phyloP scores from a whole-genome alignment of 495 filamentous ascomycete species.

The Daldinia decipiens region DNA sequence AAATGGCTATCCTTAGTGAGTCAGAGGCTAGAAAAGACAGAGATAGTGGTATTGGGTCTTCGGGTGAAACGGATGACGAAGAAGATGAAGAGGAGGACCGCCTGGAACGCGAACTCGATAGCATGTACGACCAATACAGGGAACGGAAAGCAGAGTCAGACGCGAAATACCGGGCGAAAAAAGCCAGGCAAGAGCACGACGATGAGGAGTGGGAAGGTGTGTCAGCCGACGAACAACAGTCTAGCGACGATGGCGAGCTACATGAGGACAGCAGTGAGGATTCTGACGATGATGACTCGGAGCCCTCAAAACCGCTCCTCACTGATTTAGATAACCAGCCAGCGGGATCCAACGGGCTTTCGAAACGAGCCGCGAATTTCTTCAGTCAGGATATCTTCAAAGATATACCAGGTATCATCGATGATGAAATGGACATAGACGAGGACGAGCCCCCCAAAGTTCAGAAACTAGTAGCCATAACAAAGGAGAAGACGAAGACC shows the following conservation, averaged over 20 bases:
- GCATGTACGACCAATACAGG: slow-evolving; percentile 85
- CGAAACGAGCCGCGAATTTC: slow-evolving; percentile 84
- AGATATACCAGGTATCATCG: slow-evolving; percentile 70
- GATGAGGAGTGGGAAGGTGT: slow-evolving; percentile 94
- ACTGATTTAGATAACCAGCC: slow-evolving; percentile 62
- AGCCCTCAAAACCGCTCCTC: slow-evolving; percentile 55
- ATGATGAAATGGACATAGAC: slow-evolving; percentile 64
- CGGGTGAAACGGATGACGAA: slow-evolving; percentile 65
- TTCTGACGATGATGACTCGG: slow-evolving; percentile 60
- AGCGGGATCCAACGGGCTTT: slow-evolving; percentile 66
- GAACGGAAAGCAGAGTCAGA: slow-evolving; percentile 80
- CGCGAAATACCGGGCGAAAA: slow-evolving; percentile 89
- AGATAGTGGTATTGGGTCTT: slow-evolving; percentile 66
- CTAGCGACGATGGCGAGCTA: slow-evolving; percentile 64
- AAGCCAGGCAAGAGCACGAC: slow-evolving; percentile 80
- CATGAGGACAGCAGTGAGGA: slow-evolving; percentile 65
- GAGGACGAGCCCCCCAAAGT: slow-evolving; percentile 54
- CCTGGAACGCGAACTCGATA: slow-evolving; percentile 85
- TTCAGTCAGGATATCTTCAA: slow-evolving; percentile 97
- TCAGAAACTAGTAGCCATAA: slow-evolving; percentile 8
- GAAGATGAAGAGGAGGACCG: slow-evolving; percentile 82
- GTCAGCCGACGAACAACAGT: slow-evolving; percentile 71
- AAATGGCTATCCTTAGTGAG: slow-evolving; percentile 71
- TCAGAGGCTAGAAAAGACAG: slow-evolving; percentile 66
- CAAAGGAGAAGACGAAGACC: slow-evolving; percentile 29